Conservation (phyloP, 768 basidiomycete genomes). For the Suillus americanus region DNA sequence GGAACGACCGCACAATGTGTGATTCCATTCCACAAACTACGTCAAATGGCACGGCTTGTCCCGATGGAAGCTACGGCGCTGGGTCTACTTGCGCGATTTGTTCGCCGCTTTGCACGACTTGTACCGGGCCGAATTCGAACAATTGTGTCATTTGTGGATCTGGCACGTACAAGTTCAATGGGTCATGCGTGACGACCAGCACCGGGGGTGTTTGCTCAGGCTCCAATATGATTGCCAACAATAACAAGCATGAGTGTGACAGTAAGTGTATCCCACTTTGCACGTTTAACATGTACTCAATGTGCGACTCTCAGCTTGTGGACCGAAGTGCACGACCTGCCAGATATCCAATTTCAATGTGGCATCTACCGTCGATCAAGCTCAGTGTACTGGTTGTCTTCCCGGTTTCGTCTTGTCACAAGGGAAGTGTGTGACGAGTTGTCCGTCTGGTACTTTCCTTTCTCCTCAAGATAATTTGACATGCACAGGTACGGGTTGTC, state of each 20-base stretch:
- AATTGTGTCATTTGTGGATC: slow-evolving; percentile 69
- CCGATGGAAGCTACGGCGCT: slow-evolving; percentile 63
- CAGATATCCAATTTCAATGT: slow-evolving; percentile 69
- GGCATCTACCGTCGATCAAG: slow-evolving; percentile 61
- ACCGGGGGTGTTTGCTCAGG: slow-evolving; percentile 72
- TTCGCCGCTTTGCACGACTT: slow-evolving; percentile 67
- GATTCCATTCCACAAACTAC: slow-evolving; percentile 50
- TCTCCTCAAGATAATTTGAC: slow-evolving; percentile 71
- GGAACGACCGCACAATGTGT: slow-evolving; percentile 68
- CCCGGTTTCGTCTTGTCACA: slow-evolving; percentile 72
- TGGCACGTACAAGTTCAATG: slow-evolving; percentile 63
- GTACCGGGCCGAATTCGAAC: slow-evolving; percentile 64
- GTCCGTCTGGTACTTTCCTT: slow-evolving; percentile 73
- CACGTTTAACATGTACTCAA: slow-evolving; percentile 6
- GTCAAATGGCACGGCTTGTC: slow-evolving; percentile 56
- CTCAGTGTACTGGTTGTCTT: slow-evolving; percentile 77
- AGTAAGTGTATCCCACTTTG: slow-evolving; percentile 45
- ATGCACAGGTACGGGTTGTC: slow-evolving; percentile 59
- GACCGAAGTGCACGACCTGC: slow-evolving; percentile 79
- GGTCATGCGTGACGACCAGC: slow-evolving; percentile 67
- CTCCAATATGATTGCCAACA: slow-evolving; percentile 72
- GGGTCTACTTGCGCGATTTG: slow-evolving; percentile 57
- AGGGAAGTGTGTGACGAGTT: slow-evolving; percentile 67
- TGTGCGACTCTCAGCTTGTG: slow-evolving; percentile 55
- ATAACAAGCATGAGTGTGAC: slow-evolving; percentile 81